phyloP scores from a whole-genome alignment of 1,284 basidiomycete species.

The Porogramme epimiltina region DNA sequence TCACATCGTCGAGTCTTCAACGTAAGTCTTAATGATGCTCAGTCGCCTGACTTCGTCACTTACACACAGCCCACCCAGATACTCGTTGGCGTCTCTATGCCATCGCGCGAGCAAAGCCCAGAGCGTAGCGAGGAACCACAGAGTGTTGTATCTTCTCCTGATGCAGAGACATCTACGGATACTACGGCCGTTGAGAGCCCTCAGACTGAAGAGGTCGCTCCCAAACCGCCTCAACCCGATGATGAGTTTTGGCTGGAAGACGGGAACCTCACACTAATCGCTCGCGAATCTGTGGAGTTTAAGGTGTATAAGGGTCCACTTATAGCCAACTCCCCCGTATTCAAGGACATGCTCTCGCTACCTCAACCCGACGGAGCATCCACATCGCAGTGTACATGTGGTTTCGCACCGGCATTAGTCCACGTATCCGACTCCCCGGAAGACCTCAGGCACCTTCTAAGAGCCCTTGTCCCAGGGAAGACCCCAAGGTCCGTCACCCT shows the following conservation, averaged over 20 bases:
- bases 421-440: conserved; percentile 13
- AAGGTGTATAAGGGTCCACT: conserved; percentile 24
- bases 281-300: conserved; percentile 16
- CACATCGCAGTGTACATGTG: background rate
- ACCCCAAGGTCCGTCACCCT: background rate
- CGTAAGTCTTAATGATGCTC: too few species aligned
- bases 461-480: background rate
- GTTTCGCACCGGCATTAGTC: background rate
- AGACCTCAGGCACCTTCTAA: conserved; percentile 12
- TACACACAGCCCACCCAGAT: too few species aligned
- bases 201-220: background rate
- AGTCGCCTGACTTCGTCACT: too few species aligned
- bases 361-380: conserved; percentile 8
- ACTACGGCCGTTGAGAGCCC: too few species aligned
- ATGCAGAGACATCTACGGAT: too few species aligned
- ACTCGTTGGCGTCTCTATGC: too few species aligned
- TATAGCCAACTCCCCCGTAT: conserved; percentile 20
- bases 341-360: conserved; percentile 25
- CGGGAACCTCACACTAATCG: conserved; percentile 25
- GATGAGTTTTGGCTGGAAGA: conserved; percentile 25
- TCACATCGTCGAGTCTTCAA: too few species aligned
- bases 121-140: too few species aligned
- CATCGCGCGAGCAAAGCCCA: too few species aligned
- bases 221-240: background rate
- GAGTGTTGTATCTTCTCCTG: too few species aligned